These are phyloP conservation scores for Fusarium haematococcum DNA, from an alignment of 2,329 filamentous ascomycete genomes.

Conservation along the genomic window DNA sequence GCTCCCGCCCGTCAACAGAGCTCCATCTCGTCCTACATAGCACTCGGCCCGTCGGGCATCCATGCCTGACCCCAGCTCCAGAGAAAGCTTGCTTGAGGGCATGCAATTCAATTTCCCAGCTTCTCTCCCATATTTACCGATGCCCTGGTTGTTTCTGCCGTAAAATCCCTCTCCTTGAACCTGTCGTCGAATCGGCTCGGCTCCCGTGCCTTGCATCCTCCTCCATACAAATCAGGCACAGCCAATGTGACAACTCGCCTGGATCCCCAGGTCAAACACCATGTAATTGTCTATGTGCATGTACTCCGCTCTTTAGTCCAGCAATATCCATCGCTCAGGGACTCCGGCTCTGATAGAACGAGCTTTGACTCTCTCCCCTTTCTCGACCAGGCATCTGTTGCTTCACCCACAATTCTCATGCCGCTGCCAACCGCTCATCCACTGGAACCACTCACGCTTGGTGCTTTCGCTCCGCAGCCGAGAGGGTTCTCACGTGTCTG, in stretches of 20 bases:
- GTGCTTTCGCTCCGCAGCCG: slow-evolving; percentile 48
- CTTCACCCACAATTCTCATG: slow-evolving; percentile 16
- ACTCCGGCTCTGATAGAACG: slow-evolving; percentile 73
- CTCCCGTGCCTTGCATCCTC: background rate
- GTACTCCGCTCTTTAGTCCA: slow-evolving; percentile 75
- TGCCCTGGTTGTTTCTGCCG: background rate
- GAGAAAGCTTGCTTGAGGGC: background rate
- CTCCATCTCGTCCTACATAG: slow-evolving; percentile 6
- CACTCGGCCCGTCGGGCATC: slow-evolving; percentile 28
- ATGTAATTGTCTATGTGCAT: slow-evolving; percentile 43
- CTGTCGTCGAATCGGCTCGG: background rate
- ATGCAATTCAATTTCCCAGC: background rate
- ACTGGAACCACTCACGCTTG: slow-evolving; percentile 38
- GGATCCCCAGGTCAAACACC: background rate
- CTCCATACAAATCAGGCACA: background rate
- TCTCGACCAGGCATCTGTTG: slow-evolving; percentile 29
- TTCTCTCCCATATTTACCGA: background rate
- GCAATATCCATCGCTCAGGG: slow-evolving; percentile 66
- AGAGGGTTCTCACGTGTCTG: slow-evolving; percentile 10
- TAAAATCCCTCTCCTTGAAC: slow-evolving; percentile 3
- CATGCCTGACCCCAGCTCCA: background rate
- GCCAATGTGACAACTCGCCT: background rate
- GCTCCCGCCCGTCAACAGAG: background rate
- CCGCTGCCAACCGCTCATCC: slow-evolving; percentile 6
- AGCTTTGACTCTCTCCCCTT: slow-evolving; percentile 48